phyloP scores from a whole-genome alignment of 352 stramenopile species.

The Plasmopara viticola region DNA sequence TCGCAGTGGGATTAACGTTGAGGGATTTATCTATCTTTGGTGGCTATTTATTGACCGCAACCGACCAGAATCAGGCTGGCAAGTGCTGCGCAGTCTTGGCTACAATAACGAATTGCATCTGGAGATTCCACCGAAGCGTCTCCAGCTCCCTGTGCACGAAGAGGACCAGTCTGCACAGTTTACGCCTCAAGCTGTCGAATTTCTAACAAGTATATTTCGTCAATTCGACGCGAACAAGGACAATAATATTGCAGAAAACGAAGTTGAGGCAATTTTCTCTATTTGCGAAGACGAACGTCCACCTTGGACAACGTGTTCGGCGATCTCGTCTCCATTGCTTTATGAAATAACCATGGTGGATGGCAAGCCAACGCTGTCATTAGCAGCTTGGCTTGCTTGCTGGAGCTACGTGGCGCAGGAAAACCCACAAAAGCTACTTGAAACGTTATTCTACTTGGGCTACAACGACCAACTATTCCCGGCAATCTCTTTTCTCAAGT shows the following conservation, averaged over 20 bases:
- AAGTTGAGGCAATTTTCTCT: conserved; percentile 76
- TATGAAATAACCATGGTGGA: conserved; percentile 52
- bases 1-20: conserved; percentile 55
- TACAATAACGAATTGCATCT: conserved; percentile 78
- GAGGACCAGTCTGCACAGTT: conserved; percentile 75
- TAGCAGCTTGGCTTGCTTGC: conserved; percentile 58
- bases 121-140: conserved; percentile 63
- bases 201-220: conserved; percentile 66
- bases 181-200: conserved; percentile 55
- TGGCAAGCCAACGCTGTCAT: conserved; percentile 43
- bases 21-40: conserved; percentile 82
- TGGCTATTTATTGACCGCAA: conserved; percentile 87
- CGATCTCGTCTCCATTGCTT: conserved; percentile 45
- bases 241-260: conserved; percentile 53
- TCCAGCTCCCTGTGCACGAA: conserved; percentile 49
- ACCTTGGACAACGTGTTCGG: conserved; percentile 64
- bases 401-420: conserved; percentile 73
- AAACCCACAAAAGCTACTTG: conserved; percentile 65
- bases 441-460: conserved; percentile 78
- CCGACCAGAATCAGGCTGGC: conserved; percentile 84
- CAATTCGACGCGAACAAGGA: conserved; percentile 85
- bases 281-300: conserved; percentile 69
- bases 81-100: conserved; percentile 70
- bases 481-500: conserved; percentile 64
- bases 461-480: conserved; percentile 68